These are phyloP conservation scores for Fusarium proliferatum DNA, from an alignment of 2,329 filamentous ascomycete species.

Conservation along the genomic window DNA sequence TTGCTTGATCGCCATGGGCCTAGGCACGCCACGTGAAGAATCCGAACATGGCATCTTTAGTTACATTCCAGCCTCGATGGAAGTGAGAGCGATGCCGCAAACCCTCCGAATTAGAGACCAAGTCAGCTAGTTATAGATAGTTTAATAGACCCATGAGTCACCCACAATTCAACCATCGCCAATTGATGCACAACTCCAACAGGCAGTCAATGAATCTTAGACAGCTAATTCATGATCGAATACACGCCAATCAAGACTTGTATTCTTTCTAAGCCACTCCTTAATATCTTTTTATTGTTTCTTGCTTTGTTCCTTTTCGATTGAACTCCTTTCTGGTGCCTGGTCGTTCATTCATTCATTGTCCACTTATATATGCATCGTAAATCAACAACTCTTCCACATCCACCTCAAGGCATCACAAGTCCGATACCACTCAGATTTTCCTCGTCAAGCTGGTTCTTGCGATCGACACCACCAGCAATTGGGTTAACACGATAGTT, in stretches of 20 bases:
- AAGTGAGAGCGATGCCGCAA: not conserved
- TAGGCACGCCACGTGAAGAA: constrained; percentile 18
- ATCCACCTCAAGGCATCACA: constrained; percentile 69
- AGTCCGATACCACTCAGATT: constrained; percentile 88
- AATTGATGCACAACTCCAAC: not conserved
- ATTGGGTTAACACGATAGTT: constrained; percentile 94
- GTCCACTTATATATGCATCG: not conserved
- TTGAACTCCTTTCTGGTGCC: constrained; percentile 3
- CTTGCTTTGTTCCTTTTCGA: not conserved
- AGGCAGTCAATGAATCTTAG: not conserved
- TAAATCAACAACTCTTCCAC: not conserved
- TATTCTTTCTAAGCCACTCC: constrained; percentile 11
- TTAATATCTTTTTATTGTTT: constrained; percentile 12
- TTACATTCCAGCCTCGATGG: constrained; percentile 13
- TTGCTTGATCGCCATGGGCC: not conserved
- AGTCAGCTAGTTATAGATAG: not conserved
- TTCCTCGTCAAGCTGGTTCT: constrained; percentile 80
- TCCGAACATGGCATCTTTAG: constrained; percentile 6
- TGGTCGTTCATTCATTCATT: not conserved
- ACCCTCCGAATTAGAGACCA: not conserved
- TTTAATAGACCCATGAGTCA: not conserved
- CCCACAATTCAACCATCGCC: not conserved
- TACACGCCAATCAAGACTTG: constrained; percentile 6
- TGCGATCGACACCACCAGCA: constrained; percentile 82
- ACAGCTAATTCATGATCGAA: constrained; percentile 6